Base-by-base conservation (phyloP, 192 early-diverging fungal genomes). In the Backusella tuberculispora region DNA sequence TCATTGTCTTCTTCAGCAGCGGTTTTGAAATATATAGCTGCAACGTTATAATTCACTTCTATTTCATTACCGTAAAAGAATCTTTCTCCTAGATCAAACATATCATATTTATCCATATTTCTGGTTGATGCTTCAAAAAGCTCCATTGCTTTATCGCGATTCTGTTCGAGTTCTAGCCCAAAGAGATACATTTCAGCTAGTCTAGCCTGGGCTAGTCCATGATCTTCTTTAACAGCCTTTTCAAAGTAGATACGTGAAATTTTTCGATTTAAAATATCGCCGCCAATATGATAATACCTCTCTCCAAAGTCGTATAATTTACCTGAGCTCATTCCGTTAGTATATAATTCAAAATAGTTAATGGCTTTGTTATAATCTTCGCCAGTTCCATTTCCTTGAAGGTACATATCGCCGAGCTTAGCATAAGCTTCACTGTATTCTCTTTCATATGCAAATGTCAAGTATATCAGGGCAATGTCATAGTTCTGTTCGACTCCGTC, bases 401-500 rank as follows among this genome's bases (percentile, higher is more conserved):
- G 79, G 69, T 87, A 90, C 48, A 88, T 88, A 66, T 85, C 84
- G 2, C 88, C 88, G 24, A 90, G 69, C 14, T 84, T 86, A 43
- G 81, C 84, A 46, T 84, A 79, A n/a, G 85, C 86, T 24, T 82
- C 83, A 5, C 83, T 82, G 60, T 86, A 79, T 10, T 83, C 81
- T 48, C 86, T 78, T 41, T 80, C 83, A 2, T 83, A 85, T 0
- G 88, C 85, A 63, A 83, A 80, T 6, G 70, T 74, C 38, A 88
- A 88, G 84, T 83, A 87, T 76, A 81, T 72, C 72, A 95, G 85
- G 21, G 93, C 92, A 46, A 82, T 78, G 9, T 68, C 74, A 17
- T 86, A 85, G 80, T 93, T 88, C 78, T 91, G 87, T 41, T 87
- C 86, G n/a, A 84, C 82, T 12, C 88, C 94, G 67, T 89, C 85